A percentile compares a stretch with the other conserved stretches of the same genome.
These are phyloP conservation scores for Polygonum maritimum DNA, from an alignment of 148 eudicot genomes.

Conservation along the genomic window DNA sequence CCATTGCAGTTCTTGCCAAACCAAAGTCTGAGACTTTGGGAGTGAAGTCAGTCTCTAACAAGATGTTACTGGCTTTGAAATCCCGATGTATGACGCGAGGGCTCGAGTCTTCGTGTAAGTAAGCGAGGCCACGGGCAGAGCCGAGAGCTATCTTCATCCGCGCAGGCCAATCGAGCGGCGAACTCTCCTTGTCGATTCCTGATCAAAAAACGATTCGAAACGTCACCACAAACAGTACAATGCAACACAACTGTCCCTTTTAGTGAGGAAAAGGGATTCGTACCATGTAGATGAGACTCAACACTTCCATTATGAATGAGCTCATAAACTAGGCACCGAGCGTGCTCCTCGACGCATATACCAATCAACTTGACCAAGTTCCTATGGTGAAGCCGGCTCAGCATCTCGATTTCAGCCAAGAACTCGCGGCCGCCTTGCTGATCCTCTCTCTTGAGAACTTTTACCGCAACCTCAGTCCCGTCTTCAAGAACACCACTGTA, in stretches of 20 bases:
- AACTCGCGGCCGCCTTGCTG: slow-evolving; percentile 92
- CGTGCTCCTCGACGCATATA: slow-evolving; percentile 64
- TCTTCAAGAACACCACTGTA: slow-evolving; percentile 69
- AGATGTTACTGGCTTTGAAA: slow-evolving; percentile 89
- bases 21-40: slow-evolving; percentile 99
- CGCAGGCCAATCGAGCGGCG: slow-evolving; percentile 79
- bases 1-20: slow-evolving; percentile 74
- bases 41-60: slow-evolving; percentile 82
- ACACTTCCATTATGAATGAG: slow-evolving; percentile 85
- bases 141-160: slow-evolving; percentile 85
- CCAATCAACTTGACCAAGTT: slow-evolving; percentile 90
- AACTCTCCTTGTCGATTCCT: slow-evolving; percentile 60
- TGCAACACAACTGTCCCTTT: not conserved
- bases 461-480: slow-evolving; percentile 70
- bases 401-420: slow-evolving; percentile 93
- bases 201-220: slow-evolving; percentile 10
- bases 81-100: slow-evolving; percentile 95
- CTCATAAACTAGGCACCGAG: slow-evolving; percentile 77
- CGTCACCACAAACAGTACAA: not conserved
- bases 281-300: slow-evolving; percentile 95
- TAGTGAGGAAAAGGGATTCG: not conserved
- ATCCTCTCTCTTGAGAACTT: slow-evolving; percentile 83
- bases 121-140: slow-evolving; percentile 94
- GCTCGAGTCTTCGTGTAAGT: slow-evolving; percentile 95
- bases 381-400: slow-evolving; percentile 88